Evolutionary conservation across 2,329 filamentous ascomycete genomes (phyloP).

Genomic region (Cordyceps javanica): DNA sequence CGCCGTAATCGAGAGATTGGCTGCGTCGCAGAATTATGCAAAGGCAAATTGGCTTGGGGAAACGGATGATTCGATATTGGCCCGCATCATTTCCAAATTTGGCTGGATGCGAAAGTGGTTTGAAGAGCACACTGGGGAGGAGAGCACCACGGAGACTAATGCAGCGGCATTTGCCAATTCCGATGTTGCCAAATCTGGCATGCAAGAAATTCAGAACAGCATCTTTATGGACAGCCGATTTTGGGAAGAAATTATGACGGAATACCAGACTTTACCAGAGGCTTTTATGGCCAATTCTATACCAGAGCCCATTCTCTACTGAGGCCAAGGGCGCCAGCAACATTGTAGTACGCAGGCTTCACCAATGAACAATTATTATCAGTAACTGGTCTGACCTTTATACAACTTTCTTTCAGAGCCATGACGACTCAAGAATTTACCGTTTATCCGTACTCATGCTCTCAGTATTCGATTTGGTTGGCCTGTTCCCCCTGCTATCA

Average conservation of each 20-base stretch:
- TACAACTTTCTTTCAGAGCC: too few relatives aligned
- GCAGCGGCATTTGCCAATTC: not conserved
- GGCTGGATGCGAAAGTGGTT: constrained; percentile 7
- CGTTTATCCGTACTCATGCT: not conserved
- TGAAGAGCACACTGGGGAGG: not conserved
- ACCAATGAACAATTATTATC: too few relatives aligned
- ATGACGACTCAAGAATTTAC: too few relatives aligned
- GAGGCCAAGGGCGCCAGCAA: not conserved
- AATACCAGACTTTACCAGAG: not conserved
- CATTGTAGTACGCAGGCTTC: too few relatives aligned
- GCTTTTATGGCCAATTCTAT: not conserved
- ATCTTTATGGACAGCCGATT: constrained; percentile 3
- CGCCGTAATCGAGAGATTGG: not conserved
- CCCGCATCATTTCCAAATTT: constrained; percentile 3
- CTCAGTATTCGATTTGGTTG: not conserved
- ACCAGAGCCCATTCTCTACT: not conserved
- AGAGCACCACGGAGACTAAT: not conserved
- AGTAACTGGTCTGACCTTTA: too few relatives aligned
- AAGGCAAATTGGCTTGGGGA: not conserved
- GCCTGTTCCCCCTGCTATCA: not conserved
- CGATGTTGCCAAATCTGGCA: not conserved
- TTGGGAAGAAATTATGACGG: constrained; percentile 11
- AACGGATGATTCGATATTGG: not conserved
- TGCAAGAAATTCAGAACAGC: not conserved
- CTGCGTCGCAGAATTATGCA: not conserved